Evolutionary conservation across 768 basidiomycete genomes (phyloP).

Genomic region (Ramaria sp.): DNA sequence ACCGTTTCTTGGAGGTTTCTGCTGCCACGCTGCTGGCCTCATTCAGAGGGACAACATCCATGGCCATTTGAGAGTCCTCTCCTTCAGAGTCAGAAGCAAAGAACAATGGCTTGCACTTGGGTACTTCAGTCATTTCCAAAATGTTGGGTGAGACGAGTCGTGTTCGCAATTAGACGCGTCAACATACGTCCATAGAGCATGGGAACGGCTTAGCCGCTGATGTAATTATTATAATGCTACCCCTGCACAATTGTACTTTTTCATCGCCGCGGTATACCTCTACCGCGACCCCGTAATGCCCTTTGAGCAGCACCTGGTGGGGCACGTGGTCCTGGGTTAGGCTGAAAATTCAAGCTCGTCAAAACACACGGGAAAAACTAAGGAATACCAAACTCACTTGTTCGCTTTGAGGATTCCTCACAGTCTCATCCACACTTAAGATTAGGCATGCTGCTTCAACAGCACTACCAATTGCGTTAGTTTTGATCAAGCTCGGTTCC

Average conservation of each 20-base stretch:
- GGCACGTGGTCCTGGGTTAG: slow-evolving; percentile 75
- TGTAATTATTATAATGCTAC: neutral
- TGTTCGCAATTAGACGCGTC: slow-evolving; percentile 6
- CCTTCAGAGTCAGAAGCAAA: slow-evolving; percentile 6
- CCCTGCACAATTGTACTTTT: neutral
- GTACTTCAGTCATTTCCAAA: neutral
- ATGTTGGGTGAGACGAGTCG: neutral
- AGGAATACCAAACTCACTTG: slow-evolving; percentile 40
- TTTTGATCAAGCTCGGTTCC: slow-evolving; percentile 94
- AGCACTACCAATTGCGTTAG: slow-evolving; percentile 92
- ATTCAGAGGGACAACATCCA: neutral
- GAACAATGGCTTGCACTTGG: slow-evolving; percentile 2
- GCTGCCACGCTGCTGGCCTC: neutral
- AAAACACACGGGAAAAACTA: slow-evolving; percentile 1
- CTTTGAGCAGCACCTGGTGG: slow-evolving; percentile 88
- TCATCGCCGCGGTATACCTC: slow-evolving; percentile 69
- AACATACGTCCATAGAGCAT: slow-evolving; percentile 6
- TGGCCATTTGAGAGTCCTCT: neutral
- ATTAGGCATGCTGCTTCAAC: slow-evolving; percentile 94
- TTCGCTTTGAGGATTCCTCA: slow-evolving; percentile 91
- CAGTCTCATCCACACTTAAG: slow-evolving; percentile 94
- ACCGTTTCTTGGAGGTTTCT: slow-evolving; percentile 17
- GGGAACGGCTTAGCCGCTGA: neutral
- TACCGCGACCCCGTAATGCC: slow-evolving; percentile 77
- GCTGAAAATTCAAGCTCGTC: slow-evolving; percentile 31